Conservation (phyloP, 2,329 filamentous ascomycete genomes). For the Verticillium longisporum region DNA sequence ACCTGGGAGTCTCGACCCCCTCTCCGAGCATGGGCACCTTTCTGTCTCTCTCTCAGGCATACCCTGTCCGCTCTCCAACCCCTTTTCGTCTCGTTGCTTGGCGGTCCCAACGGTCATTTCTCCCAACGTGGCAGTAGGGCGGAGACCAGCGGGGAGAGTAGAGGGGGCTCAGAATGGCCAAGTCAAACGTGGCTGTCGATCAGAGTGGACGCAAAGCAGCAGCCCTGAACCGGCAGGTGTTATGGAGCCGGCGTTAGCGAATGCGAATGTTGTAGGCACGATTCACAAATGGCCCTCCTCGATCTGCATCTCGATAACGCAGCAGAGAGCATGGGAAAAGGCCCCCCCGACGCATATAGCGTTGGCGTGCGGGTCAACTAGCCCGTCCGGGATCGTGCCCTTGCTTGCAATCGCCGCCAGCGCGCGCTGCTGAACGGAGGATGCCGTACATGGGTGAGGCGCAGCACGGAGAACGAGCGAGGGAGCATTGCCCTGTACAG, state of each 20-base stretch:
- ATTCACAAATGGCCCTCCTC: neutral
- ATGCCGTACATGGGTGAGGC: neutral
- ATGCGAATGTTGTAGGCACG: too few species aligned
- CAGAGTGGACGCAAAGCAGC: neutral
- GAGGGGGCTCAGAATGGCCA: neutral
- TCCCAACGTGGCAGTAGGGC: neutral
- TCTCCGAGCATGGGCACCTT: too few species aligned
- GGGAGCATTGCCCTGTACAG: conserved; percentile 37
- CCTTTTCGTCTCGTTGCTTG: neutral
- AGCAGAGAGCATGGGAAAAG: too few species aligned
- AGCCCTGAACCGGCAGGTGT: neutral
- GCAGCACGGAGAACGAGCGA: conserved; percentile 20
- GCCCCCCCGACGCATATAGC: too few species aligned
- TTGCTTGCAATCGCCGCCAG: neutral
- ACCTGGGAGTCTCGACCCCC: neutral
- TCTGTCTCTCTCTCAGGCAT: too few species aligned
- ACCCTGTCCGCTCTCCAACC: neutral
- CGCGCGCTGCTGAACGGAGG: neutral
- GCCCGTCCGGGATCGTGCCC: too few species aligned
- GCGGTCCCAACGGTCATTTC: neutral
- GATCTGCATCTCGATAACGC: neutral
- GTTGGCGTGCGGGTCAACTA: too few species aligned
- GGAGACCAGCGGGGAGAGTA: neutral
- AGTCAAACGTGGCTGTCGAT: neutral
- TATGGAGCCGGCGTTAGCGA: neutral